phyloP scores from a whole-genome alignment of 1,284 basidiomycete genomes.

The Trichosporon sp. region DNA sequence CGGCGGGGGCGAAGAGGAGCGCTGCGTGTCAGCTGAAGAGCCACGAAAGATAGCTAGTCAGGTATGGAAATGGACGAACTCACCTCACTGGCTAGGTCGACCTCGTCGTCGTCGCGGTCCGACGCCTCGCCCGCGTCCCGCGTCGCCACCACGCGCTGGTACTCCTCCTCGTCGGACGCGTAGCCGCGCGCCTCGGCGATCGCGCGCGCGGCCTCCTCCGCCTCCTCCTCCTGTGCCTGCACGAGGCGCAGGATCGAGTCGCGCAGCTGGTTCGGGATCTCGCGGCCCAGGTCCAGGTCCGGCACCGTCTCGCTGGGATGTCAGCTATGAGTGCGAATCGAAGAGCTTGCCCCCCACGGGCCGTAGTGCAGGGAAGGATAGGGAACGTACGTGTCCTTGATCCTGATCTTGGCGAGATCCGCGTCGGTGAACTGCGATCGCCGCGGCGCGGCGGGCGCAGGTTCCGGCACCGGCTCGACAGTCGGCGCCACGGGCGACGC shows the following conservation, averaged over 20 bases:
- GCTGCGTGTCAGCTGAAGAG: constrained; percentile 6
- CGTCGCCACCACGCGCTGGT: constrained; percentile 21
- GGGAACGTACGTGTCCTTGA: constrained; percentile 52
- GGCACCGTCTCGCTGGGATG: background rate
- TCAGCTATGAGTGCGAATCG: background rate
- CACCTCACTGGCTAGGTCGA: constrained; percentile 7
- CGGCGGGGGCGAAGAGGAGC: background rate
- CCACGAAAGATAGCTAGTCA: background rate
- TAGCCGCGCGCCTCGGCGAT: constrained; percentile 36
- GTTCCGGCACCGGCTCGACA: constrained; percentile 2
- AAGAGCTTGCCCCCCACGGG: too few species aligned
- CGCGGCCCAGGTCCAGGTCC: constrained; percentile 52
- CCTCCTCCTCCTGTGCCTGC: constrained; percentile 63
- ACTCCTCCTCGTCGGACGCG: constrained; percentile 49
- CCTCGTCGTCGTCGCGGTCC: constrained; percentile 15
- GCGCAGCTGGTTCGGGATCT: constrained; percentile 69
- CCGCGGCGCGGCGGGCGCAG: background rate
- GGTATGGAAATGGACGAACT: background rate
- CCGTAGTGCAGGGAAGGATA: background rate
- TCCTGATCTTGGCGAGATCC: constrained; percentile 57
- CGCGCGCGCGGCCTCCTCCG: constrained; percentile 58
- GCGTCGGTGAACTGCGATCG: constrained; percentile 45
- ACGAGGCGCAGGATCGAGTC: constrained; percentile 69
- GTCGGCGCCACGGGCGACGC: background rate
- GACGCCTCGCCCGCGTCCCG: constrained; percentile 26